Conservation (phyloP, 2,329 filamentous ascomycete genomes). For the Neonectria sp. region DNA sequence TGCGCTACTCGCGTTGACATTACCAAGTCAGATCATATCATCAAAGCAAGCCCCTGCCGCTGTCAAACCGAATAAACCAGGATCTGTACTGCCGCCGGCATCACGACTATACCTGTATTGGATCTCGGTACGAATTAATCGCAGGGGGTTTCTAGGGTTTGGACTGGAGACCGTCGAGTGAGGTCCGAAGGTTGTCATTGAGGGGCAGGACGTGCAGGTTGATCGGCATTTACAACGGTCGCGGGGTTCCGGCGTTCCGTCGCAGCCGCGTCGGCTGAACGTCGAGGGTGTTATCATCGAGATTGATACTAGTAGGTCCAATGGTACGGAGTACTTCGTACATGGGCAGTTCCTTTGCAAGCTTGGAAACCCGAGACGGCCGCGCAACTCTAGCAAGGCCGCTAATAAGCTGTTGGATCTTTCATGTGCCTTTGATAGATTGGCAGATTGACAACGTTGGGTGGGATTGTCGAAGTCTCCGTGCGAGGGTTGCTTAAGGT, state of each 20-base stretch:
- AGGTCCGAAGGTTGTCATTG: too few relatives aligned
- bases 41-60: conserved; percentile 2
- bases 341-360: conserved; percentile 2
- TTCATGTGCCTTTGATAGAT: conserved; percentile 24
- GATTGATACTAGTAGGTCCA: not conserved
- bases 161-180: not conserved
- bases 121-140: conserved; percentile 11
- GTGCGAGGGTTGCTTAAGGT: conserved; percentile 19
- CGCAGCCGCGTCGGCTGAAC: conserved; percentile 6
- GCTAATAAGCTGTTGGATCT: conserved; percentile 1
- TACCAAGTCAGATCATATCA: not conserved
- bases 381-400: not conserved
- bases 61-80: not conserved
- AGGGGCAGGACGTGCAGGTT: not conserved
- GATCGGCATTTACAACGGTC: conserved; percentile 22
- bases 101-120: conserved; percentile 10
- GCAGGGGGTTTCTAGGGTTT: conserved; percentile 1
- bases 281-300: not conserved
- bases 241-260: conserved; percentile 14
- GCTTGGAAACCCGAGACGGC: conserved; percentile 3
- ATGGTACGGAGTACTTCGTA: not conserved
- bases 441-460: not conserved
- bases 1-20: too few relatives aligned
- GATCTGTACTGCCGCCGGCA: not conserved
- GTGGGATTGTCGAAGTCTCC: conserved; percentile 20